Conservation (phyloP, 2,329 filamentous ascomycete genomes). For the Penicillium sp. region DNA sequence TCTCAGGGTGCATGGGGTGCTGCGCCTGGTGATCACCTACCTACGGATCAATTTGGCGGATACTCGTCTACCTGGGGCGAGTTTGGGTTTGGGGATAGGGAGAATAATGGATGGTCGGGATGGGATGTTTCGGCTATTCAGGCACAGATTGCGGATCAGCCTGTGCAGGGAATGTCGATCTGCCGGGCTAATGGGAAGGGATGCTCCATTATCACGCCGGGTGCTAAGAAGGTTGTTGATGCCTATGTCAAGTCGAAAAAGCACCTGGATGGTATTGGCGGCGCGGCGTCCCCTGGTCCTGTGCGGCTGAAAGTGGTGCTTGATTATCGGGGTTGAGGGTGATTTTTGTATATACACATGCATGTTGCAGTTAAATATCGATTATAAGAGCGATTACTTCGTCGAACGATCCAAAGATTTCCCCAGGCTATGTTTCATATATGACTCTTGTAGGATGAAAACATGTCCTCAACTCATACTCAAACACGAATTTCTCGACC, state of each 20-base stretch:
- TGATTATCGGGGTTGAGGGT: conserved; percentile 25
- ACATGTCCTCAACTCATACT: not conserved
- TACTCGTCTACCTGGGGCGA: conserved; percentile 41
- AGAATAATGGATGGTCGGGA: conserved; percentile 37
- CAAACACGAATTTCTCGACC: no score
- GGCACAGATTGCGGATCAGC: conserved; percentile 28
- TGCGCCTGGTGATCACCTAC: conserved; percentile 27
- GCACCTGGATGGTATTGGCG: conserved; percentile 36
- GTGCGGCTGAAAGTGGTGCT: conserved; percentile 29
- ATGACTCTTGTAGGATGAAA: not conserved
- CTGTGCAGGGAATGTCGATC: conserved; percentile 37
- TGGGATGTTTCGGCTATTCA: conserved; percentile 44
- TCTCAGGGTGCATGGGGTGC: conserved; percentile 39
- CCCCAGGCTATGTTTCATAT: not conserved
- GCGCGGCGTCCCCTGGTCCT: conserved; percentile 29
- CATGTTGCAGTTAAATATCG: not conserved
- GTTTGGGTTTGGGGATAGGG: conserved; percentile 35
- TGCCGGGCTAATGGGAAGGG: conserved; percentile 24
- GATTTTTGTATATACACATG: conserved; percentile 2
- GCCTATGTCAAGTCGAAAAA: conserved; percentile 28
- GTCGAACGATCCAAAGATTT: not conserved
- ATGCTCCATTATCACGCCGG: conserved; percentile 30
- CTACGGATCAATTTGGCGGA: conserved; percentile 31
- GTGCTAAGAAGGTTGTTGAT: conserved; percentile 23
- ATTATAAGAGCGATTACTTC: not conserved